Base-by-base conservation (phyloP, 1,284 basidiomycete genomes). In the Rhodotorula mucilaginosa region DNA sequence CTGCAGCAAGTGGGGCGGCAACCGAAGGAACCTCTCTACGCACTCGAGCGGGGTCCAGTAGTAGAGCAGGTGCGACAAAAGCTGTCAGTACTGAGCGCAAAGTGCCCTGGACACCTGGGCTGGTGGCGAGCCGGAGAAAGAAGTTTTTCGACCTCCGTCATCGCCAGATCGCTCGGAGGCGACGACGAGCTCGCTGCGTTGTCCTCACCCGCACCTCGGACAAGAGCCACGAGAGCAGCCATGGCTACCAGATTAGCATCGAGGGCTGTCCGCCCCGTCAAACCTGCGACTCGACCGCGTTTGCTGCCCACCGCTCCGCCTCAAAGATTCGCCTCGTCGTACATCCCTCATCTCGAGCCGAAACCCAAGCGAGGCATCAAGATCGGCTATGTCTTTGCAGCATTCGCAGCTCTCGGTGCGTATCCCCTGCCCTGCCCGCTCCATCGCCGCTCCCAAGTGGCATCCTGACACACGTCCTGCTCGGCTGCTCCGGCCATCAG, bases 301-400 rank as follows among this genome's bases (percentile, higher is more conserved):
- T 10, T 46, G 49, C 12, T 10, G 15, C 8, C 13, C 49, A 2
- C 23, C 48, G 15, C 19, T 48, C 21, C 57, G 8, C 26, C 21
- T 12, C 49, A 29, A 46, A 60, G 58, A 15, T 47, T 54, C 61
- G 67, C 54, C 34, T 72, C 57, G 31, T 29, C n/a, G 47, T 34
- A 61, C 69, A 67, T 52, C 51, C 67, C 61, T 26, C 58, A 46
- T 46, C 70, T 65, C 64, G 61, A 71, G 29, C 65, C 31, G 18
- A 2, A 23, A 1, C 67, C 54, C 2, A 65, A 64, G 52, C 56
- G 62, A 15, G 74, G 74, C 2, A 26, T 74, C 39, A 75, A 73
- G 64, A 46, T 75, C 34, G 74, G 65, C 0, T 57, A 75, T n/a
- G 54, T 75, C 7, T 73, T 75, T 61, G 60, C 63, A 0, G 72